Base-by-base conservation (phyloP, 306 rosid species). In the Vicia villosa region DNA sequence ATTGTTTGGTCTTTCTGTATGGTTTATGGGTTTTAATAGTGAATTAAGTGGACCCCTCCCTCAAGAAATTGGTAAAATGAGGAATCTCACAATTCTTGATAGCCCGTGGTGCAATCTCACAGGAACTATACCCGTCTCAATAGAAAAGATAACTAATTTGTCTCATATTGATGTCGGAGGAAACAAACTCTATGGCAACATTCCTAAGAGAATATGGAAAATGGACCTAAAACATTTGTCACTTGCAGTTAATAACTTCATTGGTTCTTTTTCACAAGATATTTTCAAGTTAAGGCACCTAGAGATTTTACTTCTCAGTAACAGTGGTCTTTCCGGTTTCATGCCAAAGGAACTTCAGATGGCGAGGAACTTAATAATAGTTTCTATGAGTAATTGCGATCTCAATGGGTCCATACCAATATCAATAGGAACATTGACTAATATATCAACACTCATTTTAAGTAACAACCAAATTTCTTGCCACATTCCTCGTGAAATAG, bases 11-110 rank as follows among this genome's bases (percentile, higher is more conserved):
- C 60, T 54, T 22, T 12, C 1, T 54, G 1, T 4, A 1, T 22
- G 21, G 15, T 54, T 3, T 20, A 21, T 54, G 36, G 8, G 10
- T 54, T 0, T 0, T 11, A 12, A 12, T 1, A 5, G 5, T 52
- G 7, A 10, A 10, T 52, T 52, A 3, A 10, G 30, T 52, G 30
- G 59, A 6, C 34, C 38, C 11, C 42, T 75, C 66, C 74, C 79
- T 15, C 16, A 2, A 38, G 75, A 76, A 38, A 76, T 76, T 16
- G 75, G 75, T 17, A 10, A 12, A 10, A 4, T 76, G 26, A 21
- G 43, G 4, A 15, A 49, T 16, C 9, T 77, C 2, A 51, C 9
- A 1, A 12, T 1, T 0, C 66, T 77, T 69, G 14, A 1, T 12
- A 0, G 54, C 10, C 0, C 5, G 0, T 3, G 0, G 1, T 54